Base-by-base conservation (phyloP, 2,329 filamentous ascomycete species). In the Penicillium psychrosexuale region DNA sequence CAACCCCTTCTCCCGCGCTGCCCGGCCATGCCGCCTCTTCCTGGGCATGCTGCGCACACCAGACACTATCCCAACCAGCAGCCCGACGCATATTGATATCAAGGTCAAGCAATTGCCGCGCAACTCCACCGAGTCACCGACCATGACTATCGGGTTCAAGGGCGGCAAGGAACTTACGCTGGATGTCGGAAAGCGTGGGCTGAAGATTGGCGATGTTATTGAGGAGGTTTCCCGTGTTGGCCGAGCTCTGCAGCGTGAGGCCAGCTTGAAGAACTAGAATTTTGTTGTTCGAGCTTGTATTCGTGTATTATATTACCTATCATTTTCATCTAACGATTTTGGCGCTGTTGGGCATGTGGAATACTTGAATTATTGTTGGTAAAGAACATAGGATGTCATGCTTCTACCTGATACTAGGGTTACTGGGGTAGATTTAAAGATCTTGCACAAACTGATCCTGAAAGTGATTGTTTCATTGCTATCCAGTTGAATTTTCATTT, bases 151-250 rank as follows among this genome's bases (percentile, higher is more conserved):
- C 64, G 95, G 92, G 67, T 97, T 97, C 75, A 97, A 96, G 81
- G 94, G 97, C 70, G 94, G 94, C 66, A 96, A 93, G 77, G 87
- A 95, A 68, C 84, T 97, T 78, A 84, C 85, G 33, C 82, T 97
- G 37, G 86, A 96, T 70, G 82, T 90, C 62, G 86, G 90, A 64
- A 88, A 87, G 73, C 80, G 89, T 66, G 87, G 86, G 69, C 79
- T 92, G 76, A 88, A 86, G 64, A 92, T 97, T 70, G 89, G 90
- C 71, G 89, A 91, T 67, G 84, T 97, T 19, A 82, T 93, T 55
- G 89, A 91, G 72, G 91, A 97, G 75, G 86, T 96, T 42, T 89
- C 97, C 72, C 82, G 94, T 67, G 91, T 97, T 77, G 96, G 91
- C 47, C 84, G 94, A 63, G 79, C 81, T 63, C 76, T 97, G 69